These are phyloP conservation scores for Moringa oleifera DNA, from an alignment of 345 rosid species.

Conservation along the genomic window DNA sequence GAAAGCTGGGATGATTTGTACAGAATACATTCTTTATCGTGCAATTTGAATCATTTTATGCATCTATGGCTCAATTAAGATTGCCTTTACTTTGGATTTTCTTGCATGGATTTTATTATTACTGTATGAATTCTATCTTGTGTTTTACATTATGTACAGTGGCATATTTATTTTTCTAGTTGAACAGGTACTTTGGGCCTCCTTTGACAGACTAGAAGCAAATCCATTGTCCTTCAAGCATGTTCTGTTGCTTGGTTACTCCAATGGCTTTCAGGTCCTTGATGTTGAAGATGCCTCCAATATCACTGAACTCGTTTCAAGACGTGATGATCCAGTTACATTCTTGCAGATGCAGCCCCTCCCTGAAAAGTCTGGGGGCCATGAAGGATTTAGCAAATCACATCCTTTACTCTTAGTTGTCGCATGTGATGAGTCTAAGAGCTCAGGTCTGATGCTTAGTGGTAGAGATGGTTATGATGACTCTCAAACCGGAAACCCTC, in stretches of 20 bases:
- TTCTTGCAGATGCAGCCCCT: slow-evolving; percentile 84
- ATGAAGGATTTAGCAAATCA: slow-evolving; percentile 78
- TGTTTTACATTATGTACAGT: slow-evolving; percentile 2
- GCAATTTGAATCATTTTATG: neutral
- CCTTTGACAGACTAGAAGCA: slow-evolving; percentile 73
- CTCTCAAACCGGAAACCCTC: slow-evolving; percentile 41
- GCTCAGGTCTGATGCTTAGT: slow-evolving; percentile 27
- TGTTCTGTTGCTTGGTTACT: slow-evolving; percentile 83
- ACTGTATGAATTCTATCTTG: neutral
- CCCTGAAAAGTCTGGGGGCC: slow-evolving; percentile 58
- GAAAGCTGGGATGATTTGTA: too few relatives aligned
- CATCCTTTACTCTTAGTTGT: slow-evolving; percentile 93
- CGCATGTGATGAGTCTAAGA: slow-evolving; percentile 73
- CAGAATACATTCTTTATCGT: neutral
- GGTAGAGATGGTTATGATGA: slow-evolving; percentile 66
- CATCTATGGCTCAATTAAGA: neutral
- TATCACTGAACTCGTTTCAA: slow-evolving; percentile 75
- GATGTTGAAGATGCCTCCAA: slow-evolving; percentile 78
- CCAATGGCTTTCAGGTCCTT: slow-evolving; percentile 91
- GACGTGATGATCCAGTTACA: slow-evolving; percentile 81
- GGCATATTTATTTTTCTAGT: slow-evolving; percentile 17
- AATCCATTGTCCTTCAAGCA: slow-evolving; percentile 49
- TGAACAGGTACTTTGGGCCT: slow-evolving; percentile 83
- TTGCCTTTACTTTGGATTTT: neutral
- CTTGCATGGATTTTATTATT: neutral